A percentile compares a stretch with the other conserved stretches of the same genome.
Conservation (phyloP, 257 asterid genomes). For the Sherardia arvensis region DNA sequence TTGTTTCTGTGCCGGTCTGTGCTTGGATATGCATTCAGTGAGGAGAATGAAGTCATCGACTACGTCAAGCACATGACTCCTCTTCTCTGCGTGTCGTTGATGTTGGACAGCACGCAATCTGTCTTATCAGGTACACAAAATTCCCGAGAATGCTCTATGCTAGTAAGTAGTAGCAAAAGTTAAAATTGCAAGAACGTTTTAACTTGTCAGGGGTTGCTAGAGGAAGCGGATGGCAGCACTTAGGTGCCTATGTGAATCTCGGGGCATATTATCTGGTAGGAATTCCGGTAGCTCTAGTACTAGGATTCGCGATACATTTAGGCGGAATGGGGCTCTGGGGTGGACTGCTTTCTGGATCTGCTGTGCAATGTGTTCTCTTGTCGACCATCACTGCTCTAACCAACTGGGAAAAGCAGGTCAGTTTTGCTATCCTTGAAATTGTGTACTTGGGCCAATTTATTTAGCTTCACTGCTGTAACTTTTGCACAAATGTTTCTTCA, state of each 20-base stretch:
- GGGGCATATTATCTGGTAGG: slow-evolving; percentile 74
- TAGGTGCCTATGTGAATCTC: slow-evolving; percentile 76
- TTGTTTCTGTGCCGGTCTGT: slow-evolving; percentile 26
- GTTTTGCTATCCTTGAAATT: not conserved
- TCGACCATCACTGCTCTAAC: slow-evolving; percentile 45
- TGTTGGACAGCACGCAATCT: slow-evolving; percentile 52
- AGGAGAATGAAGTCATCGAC: slow-evolving; percentile 39
- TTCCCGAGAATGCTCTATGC: not conserved
- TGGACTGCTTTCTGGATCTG: slow-evolving; percentile 59
- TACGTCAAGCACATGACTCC: slow-evolving; percentile 57
- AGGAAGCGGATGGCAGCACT: slow-evolving; percentile 84
- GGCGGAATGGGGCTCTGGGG: slow-evolving; percentile 63
- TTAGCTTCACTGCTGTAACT: not conserved
- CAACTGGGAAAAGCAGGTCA: slow-evolving; percentile 70
- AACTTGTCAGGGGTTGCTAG: slow-evolving; percentile 53
- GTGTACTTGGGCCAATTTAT: not conserved
- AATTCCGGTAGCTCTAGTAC: slow-evolving; percentile 48
- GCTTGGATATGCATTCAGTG: slow-evolving; percentile 50
- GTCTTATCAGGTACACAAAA: slow-evolving; percentile 42
- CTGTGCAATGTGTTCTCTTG: slow-evolving; percentile 39
- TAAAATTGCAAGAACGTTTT: not conserved
- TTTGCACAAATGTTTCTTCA: slow-evolving; percentile 16
- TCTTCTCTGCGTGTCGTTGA: slow-evolving; percentile 40
- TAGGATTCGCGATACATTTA: slow-evolving; percentile 51
- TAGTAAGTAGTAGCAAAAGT: no score